These are phyloP conservation scores for Aspergillus sp. DNA, from an alignment of 2,329 filamentous ascomycete species.

Conservation along the genomic window DNA sequence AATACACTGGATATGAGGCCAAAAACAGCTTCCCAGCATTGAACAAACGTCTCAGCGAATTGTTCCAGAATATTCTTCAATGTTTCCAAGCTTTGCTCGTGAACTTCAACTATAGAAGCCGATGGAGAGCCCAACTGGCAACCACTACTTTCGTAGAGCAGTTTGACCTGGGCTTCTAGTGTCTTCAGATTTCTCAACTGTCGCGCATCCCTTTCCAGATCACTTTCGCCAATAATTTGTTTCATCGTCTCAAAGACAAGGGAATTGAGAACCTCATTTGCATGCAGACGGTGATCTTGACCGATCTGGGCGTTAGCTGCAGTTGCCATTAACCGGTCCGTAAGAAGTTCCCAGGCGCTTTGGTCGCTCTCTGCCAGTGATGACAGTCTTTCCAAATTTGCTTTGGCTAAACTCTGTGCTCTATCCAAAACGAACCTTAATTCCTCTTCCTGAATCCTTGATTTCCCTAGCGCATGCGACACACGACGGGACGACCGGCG, in stretches of 20 bases:
- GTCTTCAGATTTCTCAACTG: conserved; percentile 72
- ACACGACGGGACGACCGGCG: conserved; percentile 42
- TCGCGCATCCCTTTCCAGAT: conserved; percentile 57
- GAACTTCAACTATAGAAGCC: conserved; percentile 72
- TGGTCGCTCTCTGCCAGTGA: conserved; percentile 59
- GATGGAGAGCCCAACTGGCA: conserved; percentile 58
- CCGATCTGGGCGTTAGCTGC: conserved; percentile 38
- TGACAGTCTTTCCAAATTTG: conserved; percentile 74
- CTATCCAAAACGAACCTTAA: conserved; percentile 65
- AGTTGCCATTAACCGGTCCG: conserved; percentile 52
- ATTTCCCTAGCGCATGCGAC: conserved; percentile 41
- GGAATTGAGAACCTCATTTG: conserved; percentile 62
- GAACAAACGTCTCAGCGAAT: conserved; percentile 77
- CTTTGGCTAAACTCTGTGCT: conserved; percentile 68
- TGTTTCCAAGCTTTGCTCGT: conserved; percentile 75
- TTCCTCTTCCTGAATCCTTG: conserved; percentile 44
- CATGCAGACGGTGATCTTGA: conserved; percentile 45
- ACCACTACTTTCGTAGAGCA: conserved; percentile 57
- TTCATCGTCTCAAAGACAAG: conserved; percentile 46
- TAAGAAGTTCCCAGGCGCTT: conserved; percentile 75
- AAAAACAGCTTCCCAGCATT: conserved; percentile 84
- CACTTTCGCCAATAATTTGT: conserved; percentile 34
- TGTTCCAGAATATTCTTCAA: conserved; percentile 82
- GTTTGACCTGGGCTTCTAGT: conserved; percentile 60
- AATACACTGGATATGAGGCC: conserved; percentile 84